Evolutionary conservation across 169 alveolate species (phyloP).

Genomic region (Plasmodium coatneyi): DNA sequence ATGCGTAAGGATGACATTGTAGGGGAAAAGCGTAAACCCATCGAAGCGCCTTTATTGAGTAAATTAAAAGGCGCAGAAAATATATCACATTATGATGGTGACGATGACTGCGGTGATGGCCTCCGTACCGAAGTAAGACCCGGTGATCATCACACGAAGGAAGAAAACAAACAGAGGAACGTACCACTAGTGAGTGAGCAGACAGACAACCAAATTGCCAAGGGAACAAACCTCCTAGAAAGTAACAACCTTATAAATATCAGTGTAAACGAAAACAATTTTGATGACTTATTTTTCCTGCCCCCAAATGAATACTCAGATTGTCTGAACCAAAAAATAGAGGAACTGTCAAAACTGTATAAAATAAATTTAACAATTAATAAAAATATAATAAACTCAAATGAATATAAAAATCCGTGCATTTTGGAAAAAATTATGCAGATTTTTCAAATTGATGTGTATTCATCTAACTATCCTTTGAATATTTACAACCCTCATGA

Average conservation of each 20-base stretch:
- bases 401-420: constrained; percentile 73
- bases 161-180: background rate
- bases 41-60: background rate
- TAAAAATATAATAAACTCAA: constrained; percentile 74
- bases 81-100: background rate
- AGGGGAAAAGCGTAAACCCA: background rate
- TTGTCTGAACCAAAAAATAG: constrained; percentile 44
- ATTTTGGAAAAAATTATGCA: constrained; percentile 74
- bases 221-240: background rate
- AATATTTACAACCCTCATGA: constrained; percentile 51
- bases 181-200: background rate
- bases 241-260: constrained; percentile 32
- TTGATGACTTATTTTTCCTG: constrained; percentile 60
- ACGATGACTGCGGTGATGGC: background rate
- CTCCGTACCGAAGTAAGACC: background rate
- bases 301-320: constrained; percentile 72
- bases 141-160: background rate
- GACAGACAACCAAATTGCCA: background rate
- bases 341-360: constrained; percentile 60
- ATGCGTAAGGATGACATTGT: background rate
- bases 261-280: constrained; percentile 58
- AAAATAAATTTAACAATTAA: constrained; percentile 63
- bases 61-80: background rate
- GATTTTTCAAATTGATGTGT: constrained; percentile 61
- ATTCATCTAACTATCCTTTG: constrained; percentile 65